Evolutionary conservation across 2,329 filamentous ascomycete species (phyloP).

Genomic region (Penicillium sp.): DNA sequence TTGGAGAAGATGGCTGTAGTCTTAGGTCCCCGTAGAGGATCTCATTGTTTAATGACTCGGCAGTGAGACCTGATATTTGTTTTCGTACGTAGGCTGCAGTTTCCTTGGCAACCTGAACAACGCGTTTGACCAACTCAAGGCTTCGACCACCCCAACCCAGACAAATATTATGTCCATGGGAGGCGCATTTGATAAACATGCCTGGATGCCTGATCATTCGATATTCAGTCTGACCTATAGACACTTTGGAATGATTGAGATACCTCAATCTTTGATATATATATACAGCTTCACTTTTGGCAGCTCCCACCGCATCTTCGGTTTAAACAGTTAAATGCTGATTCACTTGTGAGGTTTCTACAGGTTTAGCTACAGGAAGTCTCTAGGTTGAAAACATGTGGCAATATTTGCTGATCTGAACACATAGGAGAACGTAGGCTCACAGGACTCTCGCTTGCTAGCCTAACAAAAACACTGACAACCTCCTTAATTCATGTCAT

Average conservation of each 20-base stretch:
- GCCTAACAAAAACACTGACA: not conserved
- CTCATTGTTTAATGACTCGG: not conserved
- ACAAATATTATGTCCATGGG: not conserved
- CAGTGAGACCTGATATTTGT: not conserved
- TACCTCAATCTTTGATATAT: not conserved
- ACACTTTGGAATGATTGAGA: not conserved
- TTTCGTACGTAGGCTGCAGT: not conserved
- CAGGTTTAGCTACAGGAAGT: not conserved
- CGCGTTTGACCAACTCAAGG: not conserved
- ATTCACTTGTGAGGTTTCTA: not conserved
- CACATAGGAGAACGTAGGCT: not conserved
- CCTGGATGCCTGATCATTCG: not conserved
- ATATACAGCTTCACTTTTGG: not conserved
- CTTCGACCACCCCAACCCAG: not conserved
- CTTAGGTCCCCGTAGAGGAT: rapidly evolving
- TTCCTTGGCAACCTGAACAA: not conserved
- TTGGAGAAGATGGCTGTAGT: not conserved
- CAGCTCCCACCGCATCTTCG: not conserved
- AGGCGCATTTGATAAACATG: not conserved
- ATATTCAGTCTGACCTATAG: not conserved
- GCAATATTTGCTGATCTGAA: not conserved
- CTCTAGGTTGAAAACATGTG: not conserved
- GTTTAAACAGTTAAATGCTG: not conserved
- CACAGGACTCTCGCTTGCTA: not conserved
- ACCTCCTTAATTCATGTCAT: not conserved